Evolutionary conservation across 352 stramenopile genomes (phyloP), one percentile per base, ranked within the genome.

Genomic region (Globisporangium mamillatum): DNA sequence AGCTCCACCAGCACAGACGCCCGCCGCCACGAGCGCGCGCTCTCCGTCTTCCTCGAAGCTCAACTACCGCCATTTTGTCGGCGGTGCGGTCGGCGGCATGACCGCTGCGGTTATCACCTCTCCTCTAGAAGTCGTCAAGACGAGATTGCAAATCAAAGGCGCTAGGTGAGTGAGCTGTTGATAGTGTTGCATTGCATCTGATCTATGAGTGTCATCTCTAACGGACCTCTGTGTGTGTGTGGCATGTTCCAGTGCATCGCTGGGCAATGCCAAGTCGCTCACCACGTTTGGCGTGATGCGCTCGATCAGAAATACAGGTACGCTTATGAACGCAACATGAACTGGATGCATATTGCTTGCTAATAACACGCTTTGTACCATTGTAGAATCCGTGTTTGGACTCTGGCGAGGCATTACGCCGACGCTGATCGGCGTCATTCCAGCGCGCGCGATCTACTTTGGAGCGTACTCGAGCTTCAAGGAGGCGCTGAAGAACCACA

Each of bases 121-220:
- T 36, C 88, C 88, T 20, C 72, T 95, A 32, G 88, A 95, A 63
- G 83, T 95, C 2, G 86, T 95, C 56, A 93, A 94, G 82, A 95
- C 88, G 63, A 84, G 88, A 9, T 70, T 95, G 70, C 88, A 95
- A 72, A 93, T 93, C 60, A 81, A 81, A 34, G 76, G 75, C 20
- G 81, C 82, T 50, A 80, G 81, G 87, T 95, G 64, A 18, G 74
- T 46, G 3, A 12, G 9, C 18, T n/a, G 25, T 9, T 5, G 1
- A 4, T 9, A 61, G 34, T 10, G 1, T 50, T 20, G 27, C 18
- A 52, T 48, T 62, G 27, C 5, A 52, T 46, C 20, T 29, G 27
- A 57, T 60, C 20, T 44, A 27, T 27, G 38, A 16, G 4, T 38
- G 9, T 24, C 18, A 24, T 38, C 18, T 22, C 7, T 52, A 54